phyloP scores from a whole-genome alignment of 2,329 filamentous ascomycete species.

The Cladorrhinum sp. region DNA sequence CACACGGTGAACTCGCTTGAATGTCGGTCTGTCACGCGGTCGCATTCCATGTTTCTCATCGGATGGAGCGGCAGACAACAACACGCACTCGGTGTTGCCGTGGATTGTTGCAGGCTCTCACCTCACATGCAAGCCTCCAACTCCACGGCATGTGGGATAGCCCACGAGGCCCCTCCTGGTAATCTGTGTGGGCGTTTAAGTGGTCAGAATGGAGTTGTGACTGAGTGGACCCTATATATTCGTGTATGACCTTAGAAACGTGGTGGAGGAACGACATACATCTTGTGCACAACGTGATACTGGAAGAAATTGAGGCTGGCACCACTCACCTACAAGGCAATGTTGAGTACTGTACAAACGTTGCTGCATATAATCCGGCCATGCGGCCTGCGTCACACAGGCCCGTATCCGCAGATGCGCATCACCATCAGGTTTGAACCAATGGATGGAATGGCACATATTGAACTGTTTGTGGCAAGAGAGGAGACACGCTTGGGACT shows the following conservation, averaged over 20 bases:
- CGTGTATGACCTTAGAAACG: background rate
- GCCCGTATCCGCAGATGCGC: no score
- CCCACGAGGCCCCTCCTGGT: background rate
- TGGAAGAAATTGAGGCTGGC: background rate
- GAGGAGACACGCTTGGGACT: no score
- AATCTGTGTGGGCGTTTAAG: background rate
- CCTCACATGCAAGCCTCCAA: background rate
- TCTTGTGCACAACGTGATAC: background rate
- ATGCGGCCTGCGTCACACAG: background rate
- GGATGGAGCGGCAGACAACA: background rate
- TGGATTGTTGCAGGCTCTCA: background rate
- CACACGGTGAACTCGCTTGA: background rate
- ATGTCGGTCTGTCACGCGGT: slow-evolving; percentile 4
- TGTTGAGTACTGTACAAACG: no score
- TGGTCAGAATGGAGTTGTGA: background rate
- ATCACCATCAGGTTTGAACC: no score
- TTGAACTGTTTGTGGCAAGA: no score
- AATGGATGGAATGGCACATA: no score
- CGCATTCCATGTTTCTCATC: background rate
- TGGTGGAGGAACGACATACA: background rate
- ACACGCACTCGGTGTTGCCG: background rate
- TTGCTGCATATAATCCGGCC: background rate
- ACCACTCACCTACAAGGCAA: background rate
- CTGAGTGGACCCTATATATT: background rate
- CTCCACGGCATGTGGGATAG: background rate